Evolutionary conservation across 2,329 filamentous ascomycete genomes (phyloP).

Genomic region (Xylariaceae sp.): DNA sequence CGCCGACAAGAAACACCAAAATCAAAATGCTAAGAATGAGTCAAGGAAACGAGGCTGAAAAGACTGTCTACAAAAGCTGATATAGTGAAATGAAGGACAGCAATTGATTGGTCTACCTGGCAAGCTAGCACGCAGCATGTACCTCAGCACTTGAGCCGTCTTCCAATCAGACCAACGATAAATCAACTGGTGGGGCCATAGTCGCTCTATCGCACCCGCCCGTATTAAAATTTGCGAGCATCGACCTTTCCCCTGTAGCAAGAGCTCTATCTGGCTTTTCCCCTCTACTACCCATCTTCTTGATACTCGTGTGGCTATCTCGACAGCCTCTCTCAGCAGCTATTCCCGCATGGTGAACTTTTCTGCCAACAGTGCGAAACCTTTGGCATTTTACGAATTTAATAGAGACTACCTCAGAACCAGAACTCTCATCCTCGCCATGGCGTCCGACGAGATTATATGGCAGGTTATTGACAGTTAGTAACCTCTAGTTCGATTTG

Average conservation of each 20-base stretch:
- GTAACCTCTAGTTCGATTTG: not conserved
- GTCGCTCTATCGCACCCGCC: slow-evolving; percentile 18
- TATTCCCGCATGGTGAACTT: no score
- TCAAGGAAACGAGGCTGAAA: slow-evolving; percentile 4
- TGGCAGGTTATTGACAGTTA: slow-evolving; percentile 79
- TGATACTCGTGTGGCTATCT: no score
- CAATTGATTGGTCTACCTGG: slow-evolving; percentile 19
- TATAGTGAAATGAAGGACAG: not conserved
- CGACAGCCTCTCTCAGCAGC: no score
- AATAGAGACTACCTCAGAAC: no score
- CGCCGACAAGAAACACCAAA: not conserved
- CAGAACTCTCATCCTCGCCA: slow-evolving; percentile 50
- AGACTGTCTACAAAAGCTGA: not conserved
- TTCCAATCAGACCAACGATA: slow-evolving; percentile 13
- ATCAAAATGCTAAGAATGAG: not conserved
- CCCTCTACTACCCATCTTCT: no score
- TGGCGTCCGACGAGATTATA: slow-evolving; percentile 95
- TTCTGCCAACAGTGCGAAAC: no score
- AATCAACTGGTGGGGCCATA: slow-evolving; percentile 1
- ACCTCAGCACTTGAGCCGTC: not conserved
- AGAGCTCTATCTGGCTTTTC: no score
- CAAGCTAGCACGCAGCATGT: not conserved
- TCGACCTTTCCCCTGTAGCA: no score
- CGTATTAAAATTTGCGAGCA: slow-evolving; percentile 36
- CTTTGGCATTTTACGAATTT: no score